A percentile compares a stretch with the other conserved stretches of the same genome.
Conservation (phyloP, 305 asterid genomes). For the Fraxinus xanthoxyloides region DNA sequence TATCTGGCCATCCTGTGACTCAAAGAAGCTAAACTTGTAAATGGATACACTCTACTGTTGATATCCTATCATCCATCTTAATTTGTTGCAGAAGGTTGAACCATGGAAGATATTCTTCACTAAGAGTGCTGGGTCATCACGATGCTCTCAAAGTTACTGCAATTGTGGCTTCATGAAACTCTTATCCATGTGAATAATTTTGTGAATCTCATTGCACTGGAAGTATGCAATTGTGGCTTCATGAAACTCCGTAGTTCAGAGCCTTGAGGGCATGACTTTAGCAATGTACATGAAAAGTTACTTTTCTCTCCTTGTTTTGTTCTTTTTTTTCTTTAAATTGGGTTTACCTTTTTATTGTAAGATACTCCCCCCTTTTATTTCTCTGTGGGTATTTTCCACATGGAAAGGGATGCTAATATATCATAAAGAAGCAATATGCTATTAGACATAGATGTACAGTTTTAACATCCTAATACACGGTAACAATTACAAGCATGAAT, state of each 20-base stretch:
- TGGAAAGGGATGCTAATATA: neutral
- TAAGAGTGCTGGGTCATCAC: neutral
- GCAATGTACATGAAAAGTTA: neutral
- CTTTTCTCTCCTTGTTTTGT: neutral
- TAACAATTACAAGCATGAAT: neutral
- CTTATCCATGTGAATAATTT: neutral
- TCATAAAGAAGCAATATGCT: neutral
- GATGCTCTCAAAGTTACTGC: neutral
- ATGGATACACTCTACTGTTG: neutral
- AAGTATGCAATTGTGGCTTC: neutral
- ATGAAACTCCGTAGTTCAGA: neutral
- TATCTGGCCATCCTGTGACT: neutral
- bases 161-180: neutral
- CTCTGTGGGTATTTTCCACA: neutral
- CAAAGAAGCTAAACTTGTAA: neutral
- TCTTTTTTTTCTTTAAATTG: neutral
- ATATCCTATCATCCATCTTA: neutral
- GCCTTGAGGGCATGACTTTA: neutral
- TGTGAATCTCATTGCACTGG: neutral
- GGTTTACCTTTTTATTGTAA: neutral
- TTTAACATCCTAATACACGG: neutral
- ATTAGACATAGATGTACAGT: neutral
- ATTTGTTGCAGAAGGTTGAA: neutral
- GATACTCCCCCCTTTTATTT: neutral
- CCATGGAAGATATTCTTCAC: neutral